phyloP scores from a whole-genome alignment of 345 rosid genomes.

The Melastoma malabathricum region DNA sequence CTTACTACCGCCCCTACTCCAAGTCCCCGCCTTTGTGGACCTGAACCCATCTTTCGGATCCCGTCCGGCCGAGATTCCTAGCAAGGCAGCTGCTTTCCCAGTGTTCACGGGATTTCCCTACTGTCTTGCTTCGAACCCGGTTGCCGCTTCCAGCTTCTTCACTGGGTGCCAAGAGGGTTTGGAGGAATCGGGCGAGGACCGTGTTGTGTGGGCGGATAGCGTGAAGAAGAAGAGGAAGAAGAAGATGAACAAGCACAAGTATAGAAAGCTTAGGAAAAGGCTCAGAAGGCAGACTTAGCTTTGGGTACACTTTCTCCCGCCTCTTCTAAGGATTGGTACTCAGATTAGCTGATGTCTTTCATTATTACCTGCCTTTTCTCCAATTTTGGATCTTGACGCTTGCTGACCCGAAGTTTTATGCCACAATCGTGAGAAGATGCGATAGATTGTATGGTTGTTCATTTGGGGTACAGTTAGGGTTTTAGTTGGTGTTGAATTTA shows the following conservation, averaged over 20 bases:
- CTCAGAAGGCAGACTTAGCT: slow-evolving; percentile 24
- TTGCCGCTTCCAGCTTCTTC: slow-evolving; percentile 10
- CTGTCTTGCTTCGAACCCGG: slow-evolving; percentile 15
- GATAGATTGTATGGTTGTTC: too few species aligned
- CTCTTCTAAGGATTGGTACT: background rate
- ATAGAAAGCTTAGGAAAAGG: slow-evolving; percentile 33
- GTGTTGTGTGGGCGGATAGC: slow-evolving; percentile 53
- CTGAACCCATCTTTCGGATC: slow-evolving; percentile 4
- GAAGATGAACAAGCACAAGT: slow-evolving; percentile 82
- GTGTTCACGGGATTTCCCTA: slow-evolving; percentile 31
- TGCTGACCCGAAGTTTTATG: too few species aligned
- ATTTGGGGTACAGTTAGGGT: too few species aligned
- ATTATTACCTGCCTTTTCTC: too few species aligned
- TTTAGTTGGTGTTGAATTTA: too few species aligned
- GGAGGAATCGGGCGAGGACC: slow-evolving; percentile 9
- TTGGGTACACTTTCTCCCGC: too few species aligned
- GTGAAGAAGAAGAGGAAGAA: slow-evolving; percentile 98
- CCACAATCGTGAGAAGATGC: too few species aligned
- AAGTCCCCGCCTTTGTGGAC: too few species aligned
- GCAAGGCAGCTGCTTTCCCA: slow-evolving; percentile 1
- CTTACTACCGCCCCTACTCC: background rate
- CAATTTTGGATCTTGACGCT: too few species aligned
- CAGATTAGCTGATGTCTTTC: background rate
- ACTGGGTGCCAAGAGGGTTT: slow-evolving; percentile 9
- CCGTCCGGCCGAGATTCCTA: slow-evolving; percentile 3